Percentiles rank a stretch among this genome's conserved stretches.
These are phyloP conservation scores for Epithemia pelagica DNA, from an alignment of 108 stramenopile species.

Conservation along the genomic window DNA sequence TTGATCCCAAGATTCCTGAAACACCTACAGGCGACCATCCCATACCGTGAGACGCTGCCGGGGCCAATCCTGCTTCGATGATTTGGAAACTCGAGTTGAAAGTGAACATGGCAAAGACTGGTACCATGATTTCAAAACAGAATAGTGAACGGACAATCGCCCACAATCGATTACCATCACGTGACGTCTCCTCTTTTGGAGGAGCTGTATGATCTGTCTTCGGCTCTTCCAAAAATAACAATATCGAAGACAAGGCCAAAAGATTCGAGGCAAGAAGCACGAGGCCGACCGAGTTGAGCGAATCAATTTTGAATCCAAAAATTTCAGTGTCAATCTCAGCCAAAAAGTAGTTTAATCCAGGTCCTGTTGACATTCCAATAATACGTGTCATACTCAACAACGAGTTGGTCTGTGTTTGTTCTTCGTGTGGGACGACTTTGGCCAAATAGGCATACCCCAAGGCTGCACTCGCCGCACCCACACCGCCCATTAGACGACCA, in stretches of 20 bases:
- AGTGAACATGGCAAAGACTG: conserved; percentile 48
- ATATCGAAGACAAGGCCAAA: conserved; percentile 23
- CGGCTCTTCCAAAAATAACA: conserved; percentile 55
- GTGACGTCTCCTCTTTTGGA: background rate
- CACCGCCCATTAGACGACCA: conserved; percentile 51
- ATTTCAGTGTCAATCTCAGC: conserved; percentile 17
- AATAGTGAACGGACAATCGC: background rate
- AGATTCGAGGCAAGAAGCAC: conserved; percentile 43
- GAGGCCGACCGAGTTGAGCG: conserved; percentile 65
- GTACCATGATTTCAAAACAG: conserved; percentile 31
- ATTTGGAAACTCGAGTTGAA: conserved; percentile 69
- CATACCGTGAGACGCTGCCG: conserved; percentile 48
- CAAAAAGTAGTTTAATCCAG: conserved; percentile 46
- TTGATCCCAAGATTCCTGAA: conserved; percentile 45
- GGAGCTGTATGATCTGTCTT: background rate
- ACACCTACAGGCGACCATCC: conserved; percentile 54
- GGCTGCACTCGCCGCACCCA: conserved; percentile 56
- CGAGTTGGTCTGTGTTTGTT: conserved; percentile 42
- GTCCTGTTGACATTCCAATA: conserved; percentile 64
- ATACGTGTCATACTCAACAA: conserved; percentile 49
- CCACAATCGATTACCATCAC: background rate
- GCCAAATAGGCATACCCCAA: conserved; percentile 67
- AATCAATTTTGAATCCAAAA: conserved; percentile 29
- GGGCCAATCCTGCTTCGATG: conserved; percentile 64
- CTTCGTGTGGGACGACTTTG: conserved; percentile 31